Conservation (phyloP, 139 green algal species). For the Tetradesmus lagerheimii region DNA sequence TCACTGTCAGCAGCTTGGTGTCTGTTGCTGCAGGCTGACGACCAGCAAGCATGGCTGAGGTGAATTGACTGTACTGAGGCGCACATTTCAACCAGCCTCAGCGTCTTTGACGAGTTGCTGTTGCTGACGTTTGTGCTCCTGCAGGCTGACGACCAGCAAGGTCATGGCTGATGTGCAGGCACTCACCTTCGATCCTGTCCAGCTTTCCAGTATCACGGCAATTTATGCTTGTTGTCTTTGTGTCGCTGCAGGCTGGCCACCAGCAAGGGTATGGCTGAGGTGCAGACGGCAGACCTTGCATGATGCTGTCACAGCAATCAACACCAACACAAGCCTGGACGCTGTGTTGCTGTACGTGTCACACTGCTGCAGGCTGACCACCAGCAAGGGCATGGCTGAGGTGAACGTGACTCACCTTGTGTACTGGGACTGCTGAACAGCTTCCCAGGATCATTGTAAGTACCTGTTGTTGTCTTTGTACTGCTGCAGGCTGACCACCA, state of each 20-base stretch:
- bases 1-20: too few species aligned
- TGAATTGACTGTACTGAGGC: too few species aligned
- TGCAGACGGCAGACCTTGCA: conserved; percentile 52
- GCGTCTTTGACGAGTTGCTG: background rate
- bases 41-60: too few species aligned
- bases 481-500: conserved; percentile 36
- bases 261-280: background rate
- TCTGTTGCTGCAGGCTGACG: too few species aligned
- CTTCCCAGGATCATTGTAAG: too few species aligned
- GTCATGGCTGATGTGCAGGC: conserved; percentile 74
- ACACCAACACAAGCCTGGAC: too few species aligned
- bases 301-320: too few species aligned
- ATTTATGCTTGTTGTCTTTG: background rate
- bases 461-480: background rate
- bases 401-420: too few species aligned
- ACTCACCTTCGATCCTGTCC: too few species aligned
- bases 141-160: conserved; percentile 35
- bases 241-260: background rate
- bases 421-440: too few species aligned
- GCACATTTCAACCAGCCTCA: too few species aligned
- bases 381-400: conserved; percentile 50
- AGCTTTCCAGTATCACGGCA: too few species aligned
- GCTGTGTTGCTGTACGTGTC: background rate
- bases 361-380: conserved; percentile 12
- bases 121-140: background rate